Evolutionary conservation across 2,329 filamentous ascomycete genomes (phyloP), one percentile per base, ranked within the genome.

Genomic region (Colletotrichum aenigma): DNA sequence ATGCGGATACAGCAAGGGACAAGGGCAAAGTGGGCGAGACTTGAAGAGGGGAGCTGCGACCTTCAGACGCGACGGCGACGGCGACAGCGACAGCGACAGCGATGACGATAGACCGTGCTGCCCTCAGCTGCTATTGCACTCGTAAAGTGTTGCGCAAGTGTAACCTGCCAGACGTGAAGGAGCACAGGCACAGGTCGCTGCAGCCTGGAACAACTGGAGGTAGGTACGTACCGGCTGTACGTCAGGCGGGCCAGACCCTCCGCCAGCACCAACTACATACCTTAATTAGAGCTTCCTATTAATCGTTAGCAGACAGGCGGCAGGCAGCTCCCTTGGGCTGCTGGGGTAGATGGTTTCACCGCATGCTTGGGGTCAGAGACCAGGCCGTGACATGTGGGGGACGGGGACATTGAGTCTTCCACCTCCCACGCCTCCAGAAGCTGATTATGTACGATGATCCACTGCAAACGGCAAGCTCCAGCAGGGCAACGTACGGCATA

Each of bases 91-190:
- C 56, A 24, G 38, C 56, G 56, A 61, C 67, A 48, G 58, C 36
- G 67, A 70, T 70, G 67, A 70, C 67, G 67, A 62, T 70, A 52
- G 67, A 52, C 67, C 67, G 56, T 70, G 67, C 67, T 70, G 55
- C 66, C 36, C 34, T 70, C 36, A 24, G 24, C 18, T 48, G 55
- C 55, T 34, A 26, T 32, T 61, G 66, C 55, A 60, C 43, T 69
- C 55, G 24, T 28, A 36, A 34, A 61, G 66, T 60, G 52, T 60
- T 69, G 66, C 66, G 24, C 60, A 28, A 66, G 66, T 34, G 52
- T 26, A 30, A 30, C 30, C n/a, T 64, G n/a, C 30, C 56, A 52
- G n/a, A 52, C n/a, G 43, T 52, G n/a, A 52, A 52, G 43, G 43
- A 12, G 43, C 43, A 21, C 43, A 61, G 56, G 43, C 43, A 21